A percentile compares a stretch with the other conserved stretches of the same genome.
Evolutionary conservation across 1,284 basidiomycete genomes (phyloP).

Genomic region (Ganoderma leucocontextum): DNA sequence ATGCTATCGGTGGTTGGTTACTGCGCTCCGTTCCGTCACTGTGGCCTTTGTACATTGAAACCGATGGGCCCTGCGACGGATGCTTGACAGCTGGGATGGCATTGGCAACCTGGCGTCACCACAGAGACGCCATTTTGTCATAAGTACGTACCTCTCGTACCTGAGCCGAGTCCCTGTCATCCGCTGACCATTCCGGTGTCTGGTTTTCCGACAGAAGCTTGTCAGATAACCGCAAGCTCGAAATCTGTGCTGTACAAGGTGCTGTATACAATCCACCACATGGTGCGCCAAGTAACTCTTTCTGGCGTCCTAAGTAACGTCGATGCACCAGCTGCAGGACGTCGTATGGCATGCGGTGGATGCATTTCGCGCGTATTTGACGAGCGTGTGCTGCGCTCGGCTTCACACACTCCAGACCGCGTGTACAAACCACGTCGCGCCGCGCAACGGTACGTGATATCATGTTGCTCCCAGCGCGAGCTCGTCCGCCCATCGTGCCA

Average conservation of each 20-base stretch:
- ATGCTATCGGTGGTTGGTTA: background rate
- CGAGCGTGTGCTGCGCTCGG: background rate
- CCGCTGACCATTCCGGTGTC: background rate
- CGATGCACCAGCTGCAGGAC: background rate
- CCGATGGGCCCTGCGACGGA: no score
- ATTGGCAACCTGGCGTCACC: no score
- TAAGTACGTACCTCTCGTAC: background rate
- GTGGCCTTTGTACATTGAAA: no score
- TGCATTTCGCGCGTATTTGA: background rate
- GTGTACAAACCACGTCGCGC: background rate
- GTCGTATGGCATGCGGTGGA: background rate
- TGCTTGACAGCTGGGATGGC: no score
- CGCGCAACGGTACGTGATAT: background rate
- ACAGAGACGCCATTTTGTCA: background rate
- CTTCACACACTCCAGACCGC: background rate
- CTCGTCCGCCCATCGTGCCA: background rate
- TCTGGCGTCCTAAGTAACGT: background rate
- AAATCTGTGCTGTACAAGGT: background rate
- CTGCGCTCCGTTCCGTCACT: background rate
- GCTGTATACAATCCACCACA: background rate
- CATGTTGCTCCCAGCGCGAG: background rate
- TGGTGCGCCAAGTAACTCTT: slow-evolving; percentile 1
- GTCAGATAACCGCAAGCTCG: slow-evolving; percentile 1
- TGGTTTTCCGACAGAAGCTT: background rate
- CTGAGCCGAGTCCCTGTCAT: background rate